Conservation (phyloP, 352 stramenopile species). For the Nothophytophthora sp. region DNA sequence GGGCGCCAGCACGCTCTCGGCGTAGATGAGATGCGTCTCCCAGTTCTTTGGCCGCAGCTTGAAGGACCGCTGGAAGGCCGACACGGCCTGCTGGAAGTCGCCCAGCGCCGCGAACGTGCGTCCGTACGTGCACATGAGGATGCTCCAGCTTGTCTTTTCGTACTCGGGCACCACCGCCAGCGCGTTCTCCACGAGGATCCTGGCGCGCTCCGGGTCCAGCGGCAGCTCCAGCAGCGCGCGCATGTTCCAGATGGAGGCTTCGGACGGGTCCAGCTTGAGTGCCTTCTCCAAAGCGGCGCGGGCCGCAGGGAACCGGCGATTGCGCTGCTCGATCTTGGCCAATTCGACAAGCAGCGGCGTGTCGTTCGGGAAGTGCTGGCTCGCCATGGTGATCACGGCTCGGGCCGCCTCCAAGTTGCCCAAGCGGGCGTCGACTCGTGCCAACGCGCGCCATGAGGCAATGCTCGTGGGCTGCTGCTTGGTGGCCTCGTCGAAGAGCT, state of each 20-base stretch:
- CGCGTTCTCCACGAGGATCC: conserved; percentile 78
- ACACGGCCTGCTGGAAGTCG: conserved; percentile 76
- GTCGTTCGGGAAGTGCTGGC: conserved; percentile 69
- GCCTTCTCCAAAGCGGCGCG: conserved; percentile 70
- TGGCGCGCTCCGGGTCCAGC: conserved; percentile 59
- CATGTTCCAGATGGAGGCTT: conserved; percentile 81
- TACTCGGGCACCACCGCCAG: conserved; percentile 64
- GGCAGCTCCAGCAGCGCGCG: conserved; percentile 74
- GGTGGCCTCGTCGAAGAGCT: conserved; percentile 76
- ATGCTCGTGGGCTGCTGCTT: conserved; percentile 61
- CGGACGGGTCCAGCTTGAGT: conserved; percentile 64
- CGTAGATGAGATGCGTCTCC: conserved; percentile 86
- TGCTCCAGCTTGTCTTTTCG: conserved; percentile 84
- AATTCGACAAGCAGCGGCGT: conserved; percentile 71
- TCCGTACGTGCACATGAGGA: conserved; percentile 86
- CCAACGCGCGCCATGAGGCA: conserved; percentile 70
- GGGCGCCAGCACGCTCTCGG: conserved; percentile 69
- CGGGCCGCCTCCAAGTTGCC: conserved; percentile 65
- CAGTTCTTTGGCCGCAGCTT: conserved; percentile 78
- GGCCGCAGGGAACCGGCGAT: conserved; percentile 58
- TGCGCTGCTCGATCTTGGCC: conserved; percentile 80
- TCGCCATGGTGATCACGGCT: conserved; percentile 62
- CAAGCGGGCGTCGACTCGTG: conserved; percentile 62
- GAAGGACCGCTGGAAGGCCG: conserved; percentile 82
- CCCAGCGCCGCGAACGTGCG: conserved; percentile 66